Percentiles rank a stretch among this genome's conserved stretches.
Conservation (phyloP, 805 yeast genomes). For the Ogataea methylovora region DNA sequence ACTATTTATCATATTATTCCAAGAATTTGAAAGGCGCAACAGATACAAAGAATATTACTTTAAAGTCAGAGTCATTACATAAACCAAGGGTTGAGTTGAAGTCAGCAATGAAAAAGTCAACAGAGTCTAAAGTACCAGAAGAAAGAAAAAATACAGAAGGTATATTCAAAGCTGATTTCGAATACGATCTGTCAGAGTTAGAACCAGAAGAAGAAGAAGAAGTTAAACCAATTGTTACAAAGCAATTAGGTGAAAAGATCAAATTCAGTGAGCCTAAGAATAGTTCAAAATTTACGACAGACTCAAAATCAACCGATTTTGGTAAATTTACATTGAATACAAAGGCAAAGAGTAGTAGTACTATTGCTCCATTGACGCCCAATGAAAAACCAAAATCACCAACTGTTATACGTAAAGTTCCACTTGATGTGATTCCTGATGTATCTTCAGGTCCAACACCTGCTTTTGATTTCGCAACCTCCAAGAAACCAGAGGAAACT, state of each 20-base stretch:
- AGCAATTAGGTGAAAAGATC: constrained; percentile 14
- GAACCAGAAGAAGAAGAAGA: constrained; percentile 2
- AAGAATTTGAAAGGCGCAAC: not conserved
- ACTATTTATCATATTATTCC: constrained; percentile 30
- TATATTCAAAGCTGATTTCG: constrained; percentile 11
- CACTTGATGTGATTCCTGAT: not conserved
- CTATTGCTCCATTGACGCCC: not conserved
- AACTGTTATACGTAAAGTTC: not conserved
- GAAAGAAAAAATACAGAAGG: constrained; percentile 18
- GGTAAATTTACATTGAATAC: too few relatives aligned
- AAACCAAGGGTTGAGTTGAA: too few relatives aligned
- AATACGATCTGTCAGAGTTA: constrained; percentile 8
- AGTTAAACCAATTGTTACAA: constrained; percentile 2
- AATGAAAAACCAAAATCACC: not conserved
- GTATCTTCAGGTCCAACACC: not conserved
- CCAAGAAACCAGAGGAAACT: not conserved
- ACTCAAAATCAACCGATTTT: not conserved
- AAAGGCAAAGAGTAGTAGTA: too few relatives aligned
- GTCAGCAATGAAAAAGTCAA: too few relatives aligned
- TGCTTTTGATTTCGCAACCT: not conserved
- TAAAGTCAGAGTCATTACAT: too few relatives aligned
- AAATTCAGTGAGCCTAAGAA: constrained; percentile 13
- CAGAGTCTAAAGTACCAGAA: constrained; percentile 13
- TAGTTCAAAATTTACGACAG: not conserved
- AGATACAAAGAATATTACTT: not conserved